Evolutionary conservation across 305 asterid genomes (phyloP), one percentile per base, ranked within the genome.

Genomic region (Nicotiana rustica): DNA sequence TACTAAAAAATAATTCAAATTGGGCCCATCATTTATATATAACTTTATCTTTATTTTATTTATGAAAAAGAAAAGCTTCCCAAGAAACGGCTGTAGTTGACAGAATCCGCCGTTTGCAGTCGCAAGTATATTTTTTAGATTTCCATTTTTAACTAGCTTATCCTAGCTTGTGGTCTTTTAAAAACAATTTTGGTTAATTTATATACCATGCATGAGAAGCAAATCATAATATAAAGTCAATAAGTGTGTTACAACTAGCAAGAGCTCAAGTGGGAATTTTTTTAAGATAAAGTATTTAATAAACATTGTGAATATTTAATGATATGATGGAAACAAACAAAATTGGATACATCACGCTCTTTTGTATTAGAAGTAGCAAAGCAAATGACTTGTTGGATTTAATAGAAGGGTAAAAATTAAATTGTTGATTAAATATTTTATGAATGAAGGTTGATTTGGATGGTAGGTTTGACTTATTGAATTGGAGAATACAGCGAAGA

Each of bases 201-300:
- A 86, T 81, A 83, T 66, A 55, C 78, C 62, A 73, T 73, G 25
- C 79, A 73, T 47, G 41, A 73, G 41, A 69, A 10, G 36, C 13
- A 44, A 44, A 3, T 52, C 1, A 52, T 52, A 19, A 31, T 49
- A 49, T 81, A 31, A 77, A 60, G 81, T 83, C 33, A 73, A 81
- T 55, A 60, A 70, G 88, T 85, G 88, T 86, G 71, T 86, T 85
- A 87, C 92, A 89, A 82, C 87, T 80, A 81, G 66, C 82, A 38
- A 85, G 77, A 70, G 81, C 33, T 59, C 83, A 52, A 59, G 78
- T 86, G 61, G 67, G 52, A n/a, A 57, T 66, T 44, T 29, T 25
- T 67, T 44, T 55, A 75, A 19, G 57, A 80, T 67, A 15, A 80
- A 57, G 52, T 77, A 55, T 65, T 80, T 85, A 85, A 79, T 60